Evolutionary conservation across 768 basidiomycete species (phyloP), one percentile per base, ranked within the genome.

Genomic region (Hydnum rufescens): DNA sequence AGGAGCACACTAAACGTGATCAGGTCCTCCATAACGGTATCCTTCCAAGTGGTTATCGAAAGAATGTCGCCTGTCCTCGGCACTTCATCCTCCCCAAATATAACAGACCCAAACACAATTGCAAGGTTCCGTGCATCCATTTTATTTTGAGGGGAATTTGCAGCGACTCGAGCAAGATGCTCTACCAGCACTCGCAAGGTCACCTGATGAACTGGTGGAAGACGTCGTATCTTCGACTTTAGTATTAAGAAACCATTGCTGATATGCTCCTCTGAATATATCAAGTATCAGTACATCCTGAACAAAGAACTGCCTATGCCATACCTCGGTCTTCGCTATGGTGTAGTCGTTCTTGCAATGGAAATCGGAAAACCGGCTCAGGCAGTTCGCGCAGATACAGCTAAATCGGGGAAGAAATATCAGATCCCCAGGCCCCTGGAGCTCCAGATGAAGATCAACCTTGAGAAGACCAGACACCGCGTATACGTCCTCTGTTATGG

Each of bases 91-190:
- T 92, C 87, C 4, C 89, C 89, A 58, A 95, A 90, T 46, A 95
- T 76, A 23, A 88, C 86, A 5, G 78, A 71, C 19, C 82, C 82
- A 66, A 93, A 92, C 3, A 90, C 80, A 46, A 95, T 90, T 2
- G 88, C 85, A 23, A 95, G 68, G 61, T 93, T 95, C 69, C 81
- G 88, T 2, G 80, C 70, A 59, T 89, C 90, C 90, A 95, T 95
- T 65, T 92, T 93, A 62, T 92, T 95, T 62, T 74, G 78, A 26
- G 80, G 77, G 22, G 71, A 70, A 32, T 70, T 69, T 3, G 77
- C 67, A 2, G 77, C 74, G 13, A 95, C 77, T 13, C 80, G 73
- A 2, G 79, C 69, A 18, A 95, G 74, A 63, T 93, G 90, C 57
- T 92, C 89, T 19, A 92, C 64, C 26, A 92, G 61, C 5, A 78